Percentiles rank a stretch among this genome's conserved stretches.
Evolutionary conservation across 768 basidiomycete genomes (phyloP).

Genomic region (Collybia mongolica): DNA sequence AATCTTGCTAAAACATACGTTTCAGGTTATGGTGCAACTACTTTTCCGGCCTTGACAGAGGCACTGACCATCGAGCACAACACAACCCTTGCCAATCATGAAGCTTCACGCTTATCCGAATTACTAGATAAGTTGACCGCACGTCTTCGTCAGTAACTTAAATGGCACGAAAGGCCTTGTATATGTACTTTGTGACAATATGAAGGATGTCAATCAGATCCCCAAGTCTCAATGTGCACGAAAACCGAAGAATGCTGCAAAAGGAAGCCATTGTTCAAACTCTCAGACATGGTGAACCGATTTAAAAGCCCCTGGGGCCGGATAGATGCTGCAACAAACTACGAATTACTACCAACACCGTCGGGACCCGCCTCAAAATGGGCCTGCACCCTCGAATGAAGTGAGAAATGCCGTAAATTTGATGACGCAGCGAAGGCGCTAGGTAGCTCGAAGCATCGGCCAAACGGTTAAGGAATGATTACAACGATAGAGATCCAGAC

Average conservation of each 20-base stretch:
- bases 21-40: slow-evolving; percentile 81
- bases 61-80: slow-evolving; percentile 71
- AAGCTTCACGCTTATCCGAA: slow-evolving; percentile 52
- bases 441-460: neutral
- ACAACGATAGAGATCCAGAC: neutral
- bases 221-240: neutral
- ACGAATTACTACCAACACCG: no score
- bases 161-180: neutral
- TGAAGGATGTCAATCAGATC: no score
- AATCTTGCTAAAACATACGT: neutral
- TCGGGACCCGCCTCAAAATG: no score
- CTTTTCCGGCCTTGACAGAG: slow-evolving; percentile 79
- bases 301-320: no score
- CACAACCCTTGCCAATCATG: slow-evolving; percentile 54
- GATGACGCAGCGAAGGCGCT: no score
- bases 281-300: no score
- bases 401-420: no score
- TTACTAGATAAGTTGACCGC: slow-evolving; percentile 56
- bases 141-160: slow-evolving; percentile 27
- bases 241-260: neutral
- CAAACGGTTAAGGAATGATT: neutral
- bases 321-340: no score
- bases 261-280: no score
- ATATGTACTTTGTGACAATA: neutral
- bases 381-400: no score